Evolutionary conservation across 2,329 filamentous ascomycete genomes (phyloP).

Genomic region (Hymenoscyphus infarciens): DNA sequence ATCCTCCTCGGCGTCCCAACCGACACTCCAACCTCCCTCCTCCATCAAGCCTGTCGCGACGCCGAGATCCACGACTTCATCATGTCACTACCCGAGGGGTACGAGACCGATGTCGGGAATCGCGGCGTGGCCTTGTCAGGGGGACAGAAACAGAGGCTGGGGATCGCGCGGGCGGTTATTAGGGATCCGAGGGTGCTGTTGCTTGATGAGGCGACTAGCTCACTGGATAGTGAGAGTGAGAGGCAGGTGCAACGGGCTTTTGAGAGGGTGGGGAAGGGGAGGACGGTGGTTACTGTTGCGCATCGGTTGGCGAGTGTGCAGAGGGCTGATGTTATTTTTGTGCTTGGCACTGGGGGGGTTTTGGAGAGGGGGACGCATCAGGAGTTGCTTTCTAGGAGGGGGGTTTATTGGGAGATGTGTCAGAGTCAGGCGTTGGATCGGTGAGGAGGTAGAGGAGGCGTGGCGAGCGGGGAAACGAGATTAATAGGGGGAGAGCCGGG

Average conservation of each 20-base stretch:
- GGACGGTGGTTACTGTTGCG: conserved; percentile 74
- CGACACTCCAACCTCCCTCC: conserved; percentile 38
- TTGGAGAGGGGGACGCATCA: conserved; percentile 30
- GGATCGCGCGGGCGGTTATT: conserved; percentile 52
- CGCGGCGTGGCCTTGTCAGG: conserved; percentile 48
- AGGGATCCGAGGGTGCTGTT: conserved; percentile 50
- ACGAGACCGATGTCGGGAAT: conserved; percentile 45
- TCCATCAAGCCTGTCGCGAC: conserved; percentile 46
- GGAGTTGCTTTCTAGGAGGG: conserved; percentile 26
- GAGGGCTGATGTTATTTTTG: conserved; percentile 50
- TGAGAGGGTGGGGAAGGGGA: conserved; percentile 58
- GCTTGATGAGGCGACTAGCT: conserved; percentile 57
- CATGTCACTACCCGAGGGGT: conserved; percentile 41
- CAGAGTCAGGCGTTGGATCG: conserved; percentile 8
- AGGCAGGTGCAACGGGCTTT: conserved; percentile 61
- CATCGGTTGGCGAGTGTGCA: conserved; percentile 75
- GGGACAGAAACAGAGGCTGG: conserved; percentile 54
- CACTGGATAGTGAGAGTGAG: conserved; percentile 54
- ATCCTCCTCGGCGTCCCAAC: conserved; percentile 59
- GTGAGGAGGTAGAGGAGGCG: background rate
- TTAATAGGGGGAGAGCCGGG: too few relatives aligned
- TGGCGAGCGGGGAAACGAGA: background rate
- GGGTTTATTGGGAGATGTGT: conserved; percentile 33
- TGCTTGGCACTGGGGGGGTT: conserved; percentile 31
- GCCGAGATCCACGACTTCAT: conserved; percentile 48